Evolutionary conservation across 1,284 basidiomycete species (phyloP), one percentile per base, ranked within the genome.

Genomic region (Marasmius tenuissimus): DNA sequence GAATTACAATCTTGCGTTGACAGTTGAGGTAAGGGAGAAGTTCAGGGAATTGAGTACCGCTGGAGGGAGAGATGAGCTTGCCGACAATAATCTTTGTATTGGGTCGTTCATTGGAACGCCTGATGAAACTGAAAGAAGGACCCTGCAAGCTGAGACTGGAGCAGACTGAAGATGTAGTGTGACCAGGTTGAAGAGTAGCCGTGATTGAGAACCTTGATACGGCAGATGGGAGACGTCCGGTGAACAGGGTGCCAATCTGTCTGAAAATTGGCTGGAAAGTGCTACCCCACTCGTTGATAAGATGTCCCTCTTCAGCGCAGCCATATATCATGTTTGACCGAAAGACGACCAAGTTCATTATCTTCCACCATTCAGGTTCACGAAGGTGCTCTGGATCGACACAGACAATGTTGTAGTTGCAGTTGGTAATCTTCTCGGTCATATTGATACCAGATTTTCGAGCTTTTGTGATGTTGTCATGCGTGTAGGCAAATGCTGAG

Each of bases 281-380:
- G 3, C 12, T 33, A n/a, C 65, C 65, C 64, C 62, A 67, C 50
- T 67, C 58, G 39, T 61, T 35, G 42, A 66, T 58, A 14, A 68
- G 37, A 56, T 67, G 66, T 1, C 45, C 61, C 57, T 68, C 67
- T 37, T 68, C 64, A 4, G 62, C 55, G 45, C 63, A 65, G 9
- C 40, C 51, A 48, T 63, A 66, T 12, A 58, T 49, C 20, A 68
- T 16, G 45, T 67, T 67, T 5, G 51, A 52, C 4, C 61, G 52
- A 51, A 68, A 68, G n/a, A n/a, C n/a, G n/a, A n/a, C n/a, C n/a
- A n/a, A n/a, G n/a, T n/a, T n/a, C n/a, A n/a, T n/a, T n/a, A n/a
- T n/a, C n/a, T n/a, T n/a, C n/a, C n/a, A n/a, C n/a, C n/a, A n/a
- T n/a, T n/a, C n/a, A n/a, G n/a, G n/a, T n/a, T n/a, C n/a, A n/a